A percentile compares a stretch with the other conserved stretches of the same genome.
Conservation (phyloP, 768 basidiomycete genomes). For the Leucogyrophana mollusca region DNA sequence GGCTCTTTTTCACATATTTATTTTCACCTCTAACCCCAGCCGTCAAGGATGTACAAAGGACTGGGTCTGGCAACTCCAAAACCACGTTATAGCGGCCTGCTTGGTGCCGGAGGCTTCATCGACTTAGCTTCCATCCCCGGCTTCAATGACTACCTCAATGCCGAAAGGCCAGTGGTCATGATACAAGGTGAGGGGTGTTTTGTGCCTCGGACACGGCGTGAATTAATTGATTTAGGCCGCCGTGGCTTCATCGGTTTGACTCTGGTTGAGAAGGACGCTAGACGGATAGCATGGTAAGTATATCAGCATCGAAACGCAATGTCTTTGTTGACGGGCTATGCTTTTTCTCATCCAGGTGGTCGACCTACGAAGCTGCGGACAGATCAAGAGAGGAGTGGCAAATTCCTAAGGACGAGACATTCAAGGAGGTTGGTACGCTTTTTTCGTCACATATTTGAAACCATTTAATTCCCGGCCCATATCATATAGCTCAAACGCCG, state of each 20-base stretch:
- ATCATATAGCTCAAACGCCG: slow-evolving; percentile 20
- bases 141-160: slow-evolving; percentile 14
- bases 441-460: too few relatives aligned
- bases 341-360: slow-evolving; percentile 27
- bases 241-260: slow-evolving; percentile 22
- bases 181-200: slow-evolving; percentile 16
- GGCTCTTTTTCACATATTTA: neutral
- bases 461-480: neutral
- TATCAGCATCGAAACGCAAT: neutral
- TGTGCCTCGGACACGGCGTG: neutral
- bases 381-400: slow-evolving; percentile 29
- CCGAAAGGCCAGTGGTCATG: slow-evolving; percentile 26
- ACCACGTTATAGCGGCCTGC: slow-evolving; percentile 28
- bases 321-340: neutral
- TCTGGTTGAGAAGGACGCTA: slow-evolving; percentile 22
- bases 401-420: slow-evolving; percentile 16
- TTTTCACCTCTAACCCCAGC: slow-evolving; percentile 1
- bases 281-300: slow-evolving; percentile 23
- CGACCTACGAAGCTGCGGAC: slow-evolving; percentile 23
- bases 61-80: slow-evolving; percentile 17
- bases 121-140: slow-evolving; percentile 18
- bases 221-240: too few relatives aligned
- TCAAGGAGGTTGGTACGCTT: slow-evolving; percentile 13
- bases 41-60: slow-evolving; percentile 19
- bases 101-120: slow-evolving; percentile 20